Percentiles rank a stretch among this genome's conserved stretches.
Evolutionary conservation across 2,329 filamentous ascomycete species (phyloP).

Genomic region (Monilinia polystroma): DNA sequence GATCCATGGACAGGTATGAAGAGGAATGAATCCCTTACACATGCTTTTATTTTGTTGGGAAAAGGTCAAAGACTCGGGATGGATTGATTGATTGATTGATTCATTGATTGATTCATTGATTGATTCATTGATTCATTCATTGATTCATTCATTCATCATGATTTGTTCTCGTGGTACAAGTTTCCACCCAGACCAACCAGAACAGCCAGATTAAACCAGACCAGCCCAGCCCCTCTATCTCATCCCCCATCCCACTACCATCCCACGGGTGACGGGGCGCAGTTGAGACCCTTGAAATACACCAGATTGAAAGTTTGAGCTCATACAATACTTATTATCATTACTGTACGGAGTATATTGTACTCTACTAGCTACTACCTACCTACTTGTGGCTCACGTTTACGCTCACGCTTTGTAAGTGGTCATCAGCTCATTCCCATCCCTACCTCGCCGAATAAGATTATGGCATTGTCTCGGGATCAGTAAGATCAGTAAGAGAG

Average conservation of each 20-base stretch:
- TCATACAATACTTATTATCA: too few relatives aligned
- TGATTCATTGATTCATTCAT: too few relatives aligned
- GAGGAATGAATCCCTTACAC: not conserved
- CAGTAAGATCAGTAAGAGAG: not conserved
- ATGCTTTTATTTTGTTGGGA: not conserved
- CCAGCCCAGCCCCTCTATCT: not conserved
- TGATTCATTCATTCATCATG: not conserved
- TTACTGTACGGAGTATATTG: too few relatives aligned
- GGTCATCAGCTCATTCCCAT: too few relatives aligned
- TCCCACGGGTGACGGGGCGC: not conserved
- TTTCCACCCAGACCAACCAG: not conserved
- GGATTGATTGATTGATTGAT: not conserved
- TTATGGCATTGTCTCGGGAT: conserved; percentile 1
- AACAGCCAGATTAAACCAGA: not conserved
- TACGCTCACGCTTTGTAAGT: too few relatives aligned
- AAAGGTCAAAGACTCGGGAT: too few relatives aligned
- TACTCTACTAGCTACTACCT: too few relatives aligned
- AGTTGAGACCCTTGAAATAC: not conserved
- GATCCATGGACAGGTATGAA: too few relatives aligned
- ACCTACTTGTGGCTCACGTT: too few relatives aligned
- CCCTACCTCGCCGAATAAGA: not conserved
- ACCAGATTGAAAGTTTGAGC: too few relatives aligned
- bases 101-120: not conserved
- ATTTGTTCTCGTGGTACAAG: conserved; percentile 10
- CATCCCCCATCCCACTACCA: not conserved